Percentiles rank a stretch among this genome's conserved stretches.
These are phyloP conservation scores for Erysiphe pulchra DNA, from an alignment of 2,329 filamentous ascomycete species.

Conservation along the genomic window DNA sequence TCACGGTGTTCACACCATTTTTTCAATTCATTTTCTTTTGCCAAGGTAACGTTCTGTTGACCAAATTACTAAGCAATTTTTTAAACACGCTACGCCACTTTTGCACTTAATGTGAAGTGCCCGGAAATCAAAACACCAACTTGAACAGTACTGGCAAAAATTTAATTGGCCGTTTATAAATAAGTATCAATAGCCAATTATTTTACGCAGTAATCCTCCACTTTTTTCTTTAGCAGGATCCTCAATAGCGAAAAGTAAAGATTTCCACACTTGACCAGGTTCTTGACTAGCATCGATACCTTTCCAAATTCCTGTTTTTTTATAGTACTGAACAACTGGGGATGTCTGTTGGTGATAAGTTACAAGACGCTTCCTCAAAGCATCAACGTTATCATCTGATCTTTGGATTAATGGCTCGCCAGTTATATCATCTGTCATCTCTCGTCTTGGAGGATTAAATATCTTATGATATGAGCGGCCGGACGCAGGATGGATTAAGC, in stretches of 20 bases:
- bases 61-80: too few relatives aligned
- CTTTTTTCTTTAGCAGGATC: constrained; percentile 19
- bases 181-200: constrained; percentile 9
- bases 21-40: too few relatives aligned
- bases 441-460: constrained; percentile 89
- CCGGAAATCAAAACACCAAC: neutral
- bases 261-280: constrained; percentile 88
- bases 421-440: constrained; percentile 90
- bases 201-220: constrained; percentile 13
- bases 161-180: neutral
- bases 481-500: constrained; percentile 82
- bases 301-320: constrained; percentile 92
- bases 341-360: constrained; percentile 89
- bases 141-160: neutral
- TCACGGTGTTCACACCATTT: too few relatives aligned
- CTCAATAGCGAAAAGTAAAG: constrained; percentile 62
- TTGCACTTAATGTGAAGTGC: too few relatives aligned
- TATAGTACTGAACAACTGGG: constrained; percentile 89
- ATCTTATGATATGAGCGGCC: constrained; percentile 94
- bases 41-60: too few relatives aligned
- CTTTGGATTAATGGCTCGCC: constrained; percentile 92
- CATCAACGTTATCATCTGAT: constrained; percentile 88
- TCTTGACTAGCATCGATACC: constrained; percentile 89
- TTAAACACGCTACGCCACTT: too few relatives aligned
- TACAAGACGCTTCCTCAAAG: constrained; percentile 75